Evolutionary conservation across 805 yeast genomes (phyloP).

Genomic region (Candida fluviatilis): DNA sequence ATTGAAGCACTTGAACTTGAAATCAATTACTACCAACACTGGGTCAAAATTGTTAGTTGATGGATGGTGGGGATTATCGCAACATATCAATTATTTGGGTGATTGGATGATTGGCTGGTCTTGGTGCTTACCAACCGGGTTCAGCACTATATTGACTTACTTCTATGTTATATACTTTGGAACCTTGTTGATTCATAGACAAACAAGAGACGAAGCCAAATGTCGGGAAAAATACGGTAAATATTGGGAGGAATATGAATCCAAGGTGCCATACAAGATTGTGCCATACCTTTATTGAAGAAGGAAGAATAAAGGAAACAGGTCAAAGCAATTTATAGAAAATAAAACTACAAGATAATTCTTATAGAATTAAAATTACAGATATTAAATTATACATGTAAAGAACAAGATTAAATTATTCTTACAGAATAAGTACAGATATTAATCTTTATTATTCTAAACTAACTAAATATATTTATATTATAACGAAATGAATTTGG

Average conservation of each 20-base stretch:
- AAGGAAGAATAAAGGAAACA: conserved; percentile 8
- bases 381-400: no score
- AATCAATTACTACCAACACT: conserved; percentile 58
- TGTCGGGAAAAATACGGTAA: conserved; percentile 83
- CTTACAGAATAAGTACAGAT: no score
- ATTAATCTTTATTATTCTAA: no score
- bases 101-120: conserved; percentile 90
- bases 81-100: conserved; percentile 93
- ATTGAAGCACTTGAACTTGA: conserved; percentile 58
- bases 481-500: neutral
- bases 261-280: conserved; percentile 80
- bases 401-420: no score
- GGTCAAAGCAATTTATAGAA: no score
- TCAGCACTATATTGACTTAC: conserved; percentile 76
- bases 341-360: neutral
- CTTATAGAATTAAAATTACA: neutral
- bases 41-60: conserved; percentile 80
- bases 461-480: no score
- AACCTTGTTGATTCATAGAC: conserved; percentile 79
- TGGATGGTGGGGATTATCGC: conserved; percentile 95
- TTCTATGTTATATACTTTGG: conserved; percentile 85
- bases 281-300: conserved; percentile 75
- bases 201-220: conserved; percentile 85
- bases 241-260: conserved; percentile 81
- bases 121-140: conserved; percentile 91